phyloP scores from a whole-genome alignment of 1,139 yeast species.

The Debaryomyces psychrophilus region DNA sequence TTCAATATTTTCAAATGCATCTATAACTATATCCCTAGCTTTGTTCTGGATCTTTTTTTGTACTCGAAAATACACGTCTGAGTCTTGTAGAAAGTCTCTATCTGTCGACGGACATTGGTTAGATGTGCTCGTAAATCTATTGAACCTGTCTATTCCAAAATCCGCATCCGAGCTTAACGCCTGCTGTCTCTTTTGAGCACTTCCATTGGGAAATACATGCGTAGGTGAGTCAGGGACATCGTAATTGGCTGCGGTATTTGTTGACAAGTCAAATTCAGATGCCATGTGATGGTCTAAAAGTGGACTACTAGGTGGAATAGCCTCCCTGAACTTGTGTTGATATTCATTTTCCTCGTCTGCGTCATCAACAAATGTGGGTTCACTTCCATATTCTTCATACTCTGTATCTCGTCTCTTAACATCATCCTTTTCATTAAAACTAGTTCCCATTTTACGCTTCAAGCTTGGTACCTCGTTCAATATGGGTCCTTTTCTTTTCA shows the following conservation, averaged over 20 bases:
- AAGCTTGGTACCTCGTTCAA: conserved; percentile 36
- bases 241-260: conserved; percentile 22
- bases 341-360: conserved; percentile 15
- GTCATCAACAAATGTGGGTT: conserved; percentile 25
- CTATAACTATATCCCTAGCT: conserved; percentile 40
- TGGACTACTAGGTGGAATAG: conserved; percentile 39
- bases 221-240: conserved; percentile 34
- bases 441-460: conserved; percentile 50
- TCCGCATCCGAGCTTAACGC: conserved; percentile 46
- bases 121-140: conserved; percentile 39
- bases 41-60: conserved; percentile 19
- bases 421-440: conserved; percentile 51
- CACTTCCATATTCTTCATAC: conserved; percentile 20
- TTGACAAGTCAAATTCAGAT: conserved; percentile 33
- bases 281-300: conserved; percentile 26
- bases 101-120: conserved; percentile 38
- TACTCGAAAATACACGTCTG: conserved; percentile 15
- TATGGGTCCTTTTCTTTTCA: conserved; percentile 22
- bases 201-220: conserved; percentile 7
- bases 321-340: conserved; percentile 4
- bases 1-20: conserved; percentile 43
- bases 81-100: conserved; percentile 17
- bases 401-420: conserved; percentile 39
- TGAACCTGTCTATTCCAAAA: conserved; percentile 50
- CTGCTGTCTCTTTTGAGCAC: background rate